A percentile compares a stretch with the other conserved stretches of the same genome.
phyloP scores from a whole-genome alignment of 345 rosid genomes.

The Syzygium jambos region DNA sequence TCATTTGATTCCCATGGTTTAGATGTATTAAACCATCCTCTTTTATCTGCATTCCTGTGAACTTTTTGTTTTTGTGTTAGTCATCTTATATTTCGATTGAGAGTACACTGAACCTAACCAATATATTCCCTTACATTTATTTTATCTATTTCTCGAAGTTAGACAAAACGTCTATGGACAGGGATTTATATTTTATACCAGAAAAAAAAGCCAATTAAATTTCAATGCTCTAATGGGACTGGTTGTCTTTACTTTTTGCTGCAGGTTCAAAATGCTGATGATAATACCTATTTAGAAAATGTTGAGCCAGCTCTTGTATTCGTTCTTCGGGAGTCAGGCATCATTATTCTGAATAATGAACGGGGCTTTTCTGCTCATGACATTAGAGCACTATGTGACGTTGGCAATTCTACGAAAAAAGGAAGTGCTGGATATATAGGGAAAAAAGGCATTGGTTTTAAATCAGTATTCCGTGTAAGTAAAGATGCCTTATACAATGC shows the following conservation, averaged over 20 bases:
- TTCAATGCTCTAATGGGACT: neutral
- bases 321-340: slow-evolving; percentile 66
- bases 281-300: slow-evolving; percentile 58
- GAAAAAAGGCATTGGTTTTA: slow-evolving; percentile 97
- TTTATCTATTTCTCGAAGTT: neutral
- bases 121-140: neutral
- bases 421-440: slow-evolving; percentile 84
- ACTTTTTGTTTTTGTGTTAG: neutral
- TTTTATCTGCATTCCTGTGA: neutral
- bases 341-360: slow-evolving; percentile 78
- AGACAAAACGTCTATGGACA: neutral
- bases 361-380: slow-evolving; percentile 75
- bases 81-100: neutral
- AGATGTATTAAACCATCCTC: neutral
- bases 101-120: neutral
- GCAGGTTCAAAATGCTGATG: slow-evolving; percentile 99
- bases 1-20: neutral
- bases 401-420: slow-evolving; percentile 90
- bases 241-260: slow-evolving; percentile 18
- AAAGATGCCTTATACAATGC: neutral
- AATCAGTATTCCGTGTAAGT: slow-evolving; percentile 95
- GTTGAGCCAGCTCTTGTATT: slow-evolving; percentile 81
- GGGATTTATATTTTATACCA: neutral
- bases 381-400: slow-evolving; percentile 89
- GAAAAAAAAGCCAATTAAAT: neutral